These are phyloP conservation scores for Coemansia sp. DNA, from an alignment of 192 early-diverging fungal species.

Conservation along the genomic window DNA sequence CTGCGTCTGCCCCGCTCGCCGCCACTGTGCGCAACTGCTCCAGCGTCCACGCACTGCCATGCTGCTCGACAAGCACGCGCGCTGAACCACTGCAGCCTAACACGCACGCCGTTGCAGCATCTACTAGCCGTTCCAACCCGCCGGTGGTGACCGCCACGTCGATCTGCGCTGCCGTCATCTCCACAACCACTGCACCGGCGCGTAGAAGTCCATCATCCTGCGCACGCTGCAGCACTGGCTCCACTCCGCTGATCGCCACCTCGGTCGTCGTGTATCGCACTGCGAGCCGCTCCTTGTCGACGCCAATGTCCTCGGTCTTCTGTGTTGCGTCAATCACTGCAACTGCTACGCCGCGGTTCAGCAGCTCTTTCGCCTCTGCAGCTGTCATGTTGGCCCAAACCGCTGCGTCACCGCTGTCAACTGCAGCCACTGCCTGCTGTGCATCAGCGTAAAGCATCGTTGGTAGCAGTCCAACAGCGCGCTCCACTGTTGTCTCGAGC, in stretches of 20 bases:
- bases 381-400: constrained; percentile 22
- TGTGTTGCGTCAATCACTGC: constrained; percentile 22
- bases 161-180: constrained; percentile 32
- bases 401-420: constrained; percentile 1
- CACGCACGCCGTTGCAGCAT: constrained; percentile 16
- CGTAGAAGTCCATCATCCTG: constrained; percentile 14
- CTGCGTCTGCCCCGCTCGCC: constrained; percentile 16
- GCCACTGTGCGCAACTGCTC: constrained; percentile 25
- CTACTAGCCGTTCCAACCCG: constrained; percentile 16
- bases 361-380: constrained; percentile 23
- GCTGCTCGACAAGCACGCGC: constrained; percentile 41
- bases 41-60: constrained; percentile 24
- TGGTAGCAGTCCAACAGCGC: constrained; percentile 24
- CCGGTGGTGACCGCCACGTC: constrained; percentile 10
- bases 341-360: constrained; percentile 41
- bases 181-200: constrained; percentile 35
- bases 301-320: not conserved
- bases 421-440: constrained; percentile 10
- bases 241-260: constrained; percentile 7
- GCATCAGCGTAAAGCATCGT: constrained; percentile 18
- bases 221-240: constrained; percentile 9
- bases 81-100: constrained; percentile 31
- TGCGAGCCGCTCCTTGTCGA: constrained; percentile 35
- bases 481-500: constrained; percentile 22
- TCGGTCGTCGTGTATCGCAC: constrained; percentile 21